phyloP scores from a whole-genome alignment of 1,284 basidiomycete species.

The Sporisorium reilianum region DNA sequence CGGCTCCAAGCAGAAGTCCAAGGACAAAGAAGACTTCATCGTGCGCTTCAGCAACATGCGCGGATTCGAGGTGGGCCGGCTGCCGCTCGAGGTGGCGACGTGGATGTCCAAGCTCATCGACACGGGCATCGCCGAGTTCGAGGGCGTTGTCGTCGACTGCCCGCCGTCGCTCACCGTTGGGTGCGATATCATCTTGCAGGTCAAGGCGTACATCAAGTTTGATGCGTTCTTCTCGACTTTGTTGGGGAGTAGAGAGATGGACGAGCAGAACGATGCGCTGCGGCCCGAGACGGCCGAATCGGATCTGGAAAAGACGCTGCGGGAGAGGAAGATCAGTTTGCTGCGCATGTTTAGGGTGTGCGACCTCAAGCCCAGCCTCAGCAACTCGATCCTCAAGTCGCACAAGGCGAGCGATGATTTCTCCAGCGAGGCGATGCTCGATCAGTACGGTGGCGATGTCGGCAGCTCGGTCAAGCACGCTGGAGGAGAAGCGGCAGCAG shows the following conservation, averaged over 20 bases:
- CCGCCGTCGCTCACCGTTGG: constrained; percentile 57
- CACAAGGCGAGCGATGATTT: constrained; percentile 73
- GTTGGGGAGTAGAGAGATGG: constrained; percentile 1
- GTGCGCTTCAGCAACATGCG: constrained; percentile 66
- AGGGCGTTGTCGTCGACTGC: constrained; percentile 65
- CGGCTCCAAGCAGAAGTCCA: constrained; percentile 37
- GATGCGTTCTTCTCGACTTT: constrained; percentile 43
- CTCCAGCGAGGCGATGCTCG: constrained; percentile 53
- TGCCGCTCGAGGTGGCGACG: constrained; percentile 59
- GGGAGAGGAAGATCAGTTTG: constrained; percentile 78
- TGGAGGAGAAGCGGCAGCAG: not conserved
- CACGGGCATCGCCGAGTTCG: constrained; percentile 58
- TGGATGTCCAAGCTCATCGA: constrained; percentile 68
- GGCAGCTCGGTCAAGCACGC: constrained; percentile 9
- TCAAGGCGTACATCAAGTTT: constrained; percentile 58
- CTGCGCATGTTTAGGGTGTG: constrained; percentile 64
- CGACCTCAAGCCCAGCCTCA: constrained; percentile 54
- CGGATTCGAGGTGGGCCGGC: constrained; percentile 65
- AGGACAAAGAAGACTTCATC: constrained; percentile 62
- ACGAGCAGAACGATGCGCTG: constrained; percentile 33
- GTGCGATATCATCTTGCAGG: constrained; percentile 63
- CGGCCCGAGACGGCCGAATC: constrained; percentile 78
- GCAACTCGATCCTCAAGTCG: constrained; percentile 53
- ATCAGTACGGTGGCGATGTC: constrained; percentile 70
- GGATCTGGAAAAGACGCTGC: constrained; percentile 78